Percentiles rank a stretch among this genome's conserved stretches.
Evolutionary conservation across 2,329 filamentous ascomycete species (phyloP).

Genomic region (Lachnellula arida): DNA sequence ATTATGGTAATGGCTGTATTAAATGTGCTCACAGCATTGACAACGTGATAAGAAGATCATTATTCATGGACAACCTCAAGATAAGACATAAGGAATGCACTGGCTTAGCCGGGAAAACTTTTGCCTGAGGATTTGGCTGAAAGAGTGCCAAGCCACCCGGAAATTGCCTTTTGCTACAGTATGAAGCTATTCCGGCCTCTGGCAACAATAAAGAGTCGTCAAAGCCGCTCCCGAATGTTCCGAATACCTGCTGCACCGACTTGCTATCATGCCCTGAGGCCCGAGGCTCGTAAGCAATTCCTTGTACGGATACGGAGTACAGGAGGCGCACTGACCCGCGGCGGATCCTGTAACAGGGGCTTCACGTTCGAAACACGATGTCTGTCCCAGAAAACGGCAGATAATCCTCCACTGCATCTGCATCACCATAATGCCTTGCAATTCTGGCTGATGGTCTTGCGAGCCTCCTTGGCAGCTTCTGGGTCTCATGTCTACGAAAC

Average conservation of each 20-base stretch:
- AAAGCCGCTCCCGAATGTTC: not conserved
- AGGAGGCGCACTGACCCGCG: not conserved
- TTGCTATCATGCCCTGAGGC: too few species aligned
- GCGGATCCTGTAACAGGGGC: not conserved
- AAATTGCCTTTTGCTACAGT: not conserved
- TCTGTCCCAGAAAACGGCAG: constrained; percentile 2
- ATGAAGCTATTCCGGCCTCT: not conserved
- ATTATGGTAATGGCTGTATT: too few species aligned
- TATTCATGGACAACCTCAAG: too few species aligned
- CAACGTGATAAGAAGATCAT: too few species aligned
- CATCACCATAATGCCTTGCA: constrained; percentile 2
- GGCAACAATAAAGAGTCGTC: not conserved
- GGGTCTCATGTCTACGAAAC: constrained; percentile 1
- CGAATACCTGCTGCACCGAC: too few species aligned
- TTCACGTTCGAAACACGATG: not conserved
- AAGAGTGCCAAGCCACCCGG: not conserved
- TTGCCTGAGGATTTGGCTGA: too few species aligned
- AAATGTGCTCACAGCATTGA: too few species aligned
- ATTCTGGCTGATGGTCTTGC: not conserved
- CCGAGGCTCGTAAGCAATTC: too few species aligned
- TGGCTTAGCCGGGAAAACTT: too few species aligned
- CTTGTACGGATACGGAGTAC: not conserved
- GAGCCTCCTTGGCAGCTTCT: not conserved
- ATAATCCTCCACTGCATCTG: not conserved
- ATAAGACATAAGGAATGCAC: too few species aligned